Evolutionary conservation across 768 basidiomycete genomes (phyloP).

Genomic region (Tylopilus balloui): DNA sequence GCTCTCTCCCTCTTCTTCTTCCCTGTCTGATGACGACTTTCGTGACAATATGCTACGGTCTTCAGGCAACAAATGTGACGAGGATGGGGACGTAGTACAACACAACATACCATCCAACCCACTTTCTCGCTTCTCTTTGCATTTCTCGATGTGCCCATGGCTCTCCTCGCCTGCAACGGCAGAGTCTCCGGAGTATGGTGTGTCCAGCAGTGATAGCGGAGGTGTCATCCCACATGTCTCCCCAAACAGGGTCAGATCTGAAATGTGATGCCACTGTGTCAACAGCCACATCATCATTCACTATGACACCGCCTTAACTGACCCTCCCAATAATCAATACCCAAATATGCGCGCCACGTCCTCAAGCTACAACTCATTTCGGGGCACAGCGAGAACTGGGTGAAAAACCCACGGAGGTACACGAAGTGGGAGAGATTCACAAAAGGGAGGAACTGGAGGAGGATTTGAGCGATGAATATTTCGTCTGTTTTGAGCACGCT

Average conservation of each 20-base stretch:
- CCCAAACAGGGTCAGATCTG: conserved; percentile 22
- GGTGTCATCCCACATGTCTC: conserved; percentile 25
- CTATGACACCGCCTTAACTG: conserved; percentile 20
- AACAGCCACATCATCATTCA: conserved; percentile 34
- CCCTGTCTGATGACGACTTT: conserved; percentile 9
- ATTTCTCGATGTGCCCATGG: conserved; percentile 13
- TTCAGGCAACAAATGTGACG: conserved; percentile 12
- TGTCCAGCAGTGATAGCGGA: not conserved
- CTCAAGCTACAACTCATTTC: conserved; percentile 46
- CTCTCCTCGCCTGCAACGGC: not conserved
- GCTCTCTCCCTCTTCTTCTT: conserved; percentile 9
- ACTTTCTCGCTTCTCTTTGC: conserved; percentile 11
- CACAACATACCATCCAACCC: not conserved
- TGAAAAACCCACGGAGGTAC: conserved; percentile 47
- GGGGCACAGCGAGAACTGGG: conserved; percentile 46
- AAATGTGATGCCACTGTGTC: conserved; percentile 27
- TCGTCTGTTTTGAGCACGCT: conserved; percentile 31
- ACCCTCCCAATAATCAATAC: conserved; percentile 36
- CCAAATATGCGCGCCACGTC: conserved; percentile 47
- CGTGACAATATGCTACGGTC: no score
- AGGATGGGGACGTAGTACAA: conserved; percentile 5
- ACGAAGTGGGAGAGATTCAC: conserved; percentile 38
- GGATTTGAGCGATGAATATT: conserved; percentile 40
- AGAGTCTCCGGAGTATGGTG: not conserved
- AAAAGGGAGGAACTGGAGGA: conserved; percentile 48